Percentiles rank a stretch among this genome's conserved stretches.
These are phyloP conservation scores for Lasiosphaeria hispida DNA, from an alignment of 495 filamentous ascomycete genomes.

Conservation along the genomic window DNA sequence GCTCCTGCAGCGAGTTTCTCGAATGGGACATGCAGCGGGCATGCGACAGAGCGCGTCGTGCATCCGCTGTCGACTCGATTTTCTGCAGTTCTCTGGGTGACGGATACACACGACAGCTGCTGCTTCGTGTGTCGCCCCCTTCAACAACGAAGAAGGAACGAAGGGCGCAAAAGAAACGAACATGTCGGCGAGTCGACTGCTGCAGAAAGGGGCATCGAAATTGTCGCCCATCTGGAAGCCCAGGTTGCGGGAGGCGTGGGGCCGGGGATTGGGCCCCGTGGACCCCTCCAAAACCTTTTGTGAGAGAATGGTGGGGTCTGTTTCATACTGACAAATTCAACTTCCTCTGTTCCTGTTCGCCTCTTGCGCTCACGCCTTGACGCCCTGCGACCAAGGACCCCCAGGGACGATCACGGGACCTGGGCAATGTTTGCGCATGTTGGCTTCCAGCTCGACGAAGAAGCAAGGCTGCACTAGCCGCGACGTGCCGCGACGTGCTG, in stretches of 20 bases:
- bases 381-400: not conserved
- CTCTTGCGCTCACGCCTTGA: not conserved
- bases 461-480: not conserved
- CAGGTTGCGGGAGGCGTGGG: not conserved
- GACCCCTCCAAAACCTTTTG: not conserved
- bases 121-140: too few species aligned
- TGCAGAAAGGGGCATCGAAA: too few species aligned
- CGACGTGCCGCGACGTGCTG: not conserved
- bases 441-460: not conserved
- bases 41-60: too few species aligned
- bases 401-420: slow-evolving; percentile 7
- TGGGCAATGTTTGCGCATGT: not conserved
- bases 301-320: slow-evolving; percentile 11
- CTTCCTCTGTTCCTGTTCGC: not conserved
- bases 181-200: too few species aligned
- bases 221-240: too few species aligned
- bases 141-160: too few species aligned
- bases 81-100: too few species aligned
- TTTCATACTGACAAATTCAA: slow-evolving; percentile 18
- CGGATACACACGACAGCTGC: too few species aligned
- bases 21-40: too few species aligned
- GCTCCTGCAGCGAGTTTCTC: not conserved
- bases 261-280: not conserved
- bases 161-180: too few species aligned
- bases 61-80: too few species aligned